phyloP scores from a whole-genome alignment of 768 basidiomycete species.

The Nevesoporus exiguus region DNA sequence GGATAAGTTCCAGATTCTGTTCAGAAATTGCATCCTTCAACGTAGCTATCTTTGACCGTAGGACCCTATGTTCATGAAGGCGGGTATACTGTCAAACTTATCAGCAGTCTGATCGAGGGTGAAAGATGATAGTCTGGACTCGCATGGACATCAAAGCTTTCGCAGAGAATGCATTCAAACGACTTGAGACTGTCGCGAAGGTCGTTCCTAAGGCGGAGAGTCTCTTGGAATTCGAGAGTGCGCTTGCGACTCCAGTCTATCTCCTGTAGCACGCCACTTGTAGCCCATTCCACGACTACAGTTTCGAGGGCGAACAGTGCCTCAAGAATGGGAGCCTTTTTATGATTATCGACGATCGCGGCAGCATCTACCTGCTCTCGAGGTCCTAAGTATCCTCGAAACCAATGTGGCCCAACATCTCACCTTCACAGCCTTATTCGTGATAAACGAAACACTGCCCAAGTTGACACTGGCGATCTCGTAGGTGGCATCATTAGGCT shows the following conservation, averaged over 20 bases:
- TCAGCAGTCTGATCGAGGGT: constrained; percentile 7
- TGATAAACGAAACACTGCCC: constrained; percentile 73
- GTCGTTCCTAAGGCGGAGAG: constrained; percentile 55
- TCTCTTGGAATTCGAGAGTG: constrained; percentile 89
- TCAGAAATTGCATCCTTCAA: constrained; percentile 89
- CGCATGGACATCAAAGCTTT: constrained; percentile 73
- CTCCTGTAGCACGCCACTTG: constrained; percentile 54
- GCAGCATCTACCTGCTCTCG: constrained; percentile 63
- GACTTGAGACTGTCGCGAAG: constrained; percentile 42
- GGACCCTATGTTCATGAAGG: constrained; percentile 70
- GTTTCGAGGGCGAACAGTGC: constrained; percentile 47
- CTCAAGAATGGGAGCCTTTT: constrained; percentile 59
- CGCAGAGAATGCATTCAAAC: constrained; percentile 55
- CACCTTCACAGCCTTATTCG: constrained; percentile 75
- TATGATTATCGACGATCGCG: constrained; percentile 62
- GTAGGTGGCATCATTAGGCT: constrained; percentile 55
- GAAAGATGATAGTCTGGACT: constrained; percentile 29
- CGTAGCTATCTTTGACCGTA: constrained; percentile 69
- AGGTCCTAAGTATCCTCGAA: not conserved
- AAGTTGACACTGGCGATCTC: constrained; percentile 64
- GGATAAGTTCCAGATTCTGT: constrained; percentile 93
- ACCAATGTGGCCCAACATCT: constrained; percentile 41
- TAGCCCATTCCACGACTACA: constrained; percentile 56
- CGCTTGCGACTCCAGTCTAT: constrained; percentile 82
- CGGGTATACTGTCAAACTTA: constrained; percentile 57